Base-by-base conservation (phyloP, 2,329 filamentous ascomycete genomes). In the Diaporthe vexans region DNA sequence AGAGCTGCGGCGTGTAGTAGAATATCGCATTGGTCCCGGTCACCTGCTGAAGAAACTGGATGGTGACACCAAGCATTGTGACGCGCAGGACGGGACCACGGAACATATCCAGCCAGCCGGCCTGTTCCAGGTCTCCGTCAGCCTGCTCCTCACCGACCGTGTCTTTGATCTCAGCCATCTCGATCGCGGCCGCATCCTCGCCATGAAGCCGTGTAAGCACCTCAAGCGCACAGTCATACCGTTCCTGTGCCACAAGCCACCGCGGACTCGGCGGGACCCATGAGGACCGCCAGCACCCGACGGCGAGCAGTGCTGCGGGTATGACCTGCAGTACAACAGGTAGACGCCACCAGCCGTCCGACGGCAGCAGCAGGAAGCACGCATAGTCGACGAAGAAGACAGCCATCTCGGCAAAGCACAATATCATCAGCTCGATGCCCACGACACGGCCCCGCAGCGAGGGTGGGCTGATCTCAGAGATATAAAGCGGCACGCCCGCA, bases 81-180 rank as follows among this genome's bases (percentile, higher is more conserved):
- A 81, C 80, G 21, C 79, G 76, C 21, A 81, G 73, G 21, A 80
- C 77, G 2, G 80, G 80, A 1, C 75, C 69, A 13, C 75, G 77
- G 59, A 81, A 81, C 80, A 81, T 81, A 59, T 80, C 79, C 2
- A 63, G 61, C 80, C 80, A 81, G 8, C 76, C 74, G 26, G 78
- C 76, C 48, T 75, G 76, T 11, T 76, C 52, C 21, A 76, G n/a
- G 5, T 37, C 21, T 5, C 33, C 57, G 17, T 7, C 77, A 29
- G 75, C 78, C 21, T 79, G 74, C n/a, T 80, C 76, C 33, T 78
- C 75, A 11, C 78, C 73, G 0, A 78, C 76, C 26, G 78, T 79
- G 35, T 76, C 78, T 15, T 69, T 86, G 72, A 92, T 91, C 82
- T 92, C 74, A 1, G 67, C 58, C 72, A 75, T 75, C 72, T 74